Evolutionary conservation across 192 early-diverging fungal genomes (phyloP), one percentile per base, ranked within the genome.

Genomic region (Spinellus fusiger): DNA sequence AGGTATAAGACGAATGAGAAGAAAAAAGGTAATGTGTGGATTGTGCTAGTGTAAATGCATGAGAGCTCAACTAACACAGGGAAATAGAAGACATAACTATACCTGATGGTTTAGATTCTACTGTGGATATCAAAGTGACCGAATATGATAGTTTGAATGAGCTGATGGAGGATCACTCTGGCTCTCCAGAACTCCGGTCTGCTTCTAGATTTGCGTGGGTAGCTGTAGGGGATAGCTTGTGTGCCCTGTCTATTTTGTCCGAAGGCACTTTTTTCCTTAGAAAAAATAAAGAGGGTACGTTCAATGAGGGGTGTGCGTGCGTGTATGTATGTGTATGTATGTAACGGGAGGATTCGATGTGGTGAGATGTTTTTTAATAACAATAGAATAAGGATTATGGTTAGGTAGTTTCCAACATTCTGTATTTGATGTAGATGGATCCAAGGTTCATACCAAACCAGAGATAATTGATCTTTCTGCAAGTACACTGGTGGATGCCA

Each of bases 91-190:
- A 5, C 35, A 13, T 5, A 44, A 44, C 18, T 44, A 6, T 44
- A 18, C 13, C 3, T 37, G 35, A 37, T 6, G 13, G 13, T 37
- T 13, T 37, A 13, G 6, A 9, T 37, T 44, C 52, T 20, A n/a
- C 51, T 54, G 52, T 63, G 6, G 54, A 65, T 12, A 54, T 80
- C 15, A 61, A 65, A 34, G 74, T 83, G 0, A 70, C 76, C 8
- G 79, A 80, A 64, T 83, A 79, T 33, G 79, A 78, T 25, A 75
- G 77, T 33, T 61, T 77, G 0, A 70, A 74, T 27, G 79, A 83
- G 40, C 49, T 83, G 22, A 51, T 75, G 13, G 68, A 49, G 1
- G 73, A 75, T 40, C 69, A 63, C 31, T 70, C 71, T 44, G 77
- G 73, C 5, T 35, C 56, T 12, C 25, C 51, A 15, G 47, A 53